Evolutionary conservation across 495 filamentous ascomycete genomes (phyloP), one percentile per base, ranked within the genome.

Genomic region (Podospora pseudopauciseta): DNA sequence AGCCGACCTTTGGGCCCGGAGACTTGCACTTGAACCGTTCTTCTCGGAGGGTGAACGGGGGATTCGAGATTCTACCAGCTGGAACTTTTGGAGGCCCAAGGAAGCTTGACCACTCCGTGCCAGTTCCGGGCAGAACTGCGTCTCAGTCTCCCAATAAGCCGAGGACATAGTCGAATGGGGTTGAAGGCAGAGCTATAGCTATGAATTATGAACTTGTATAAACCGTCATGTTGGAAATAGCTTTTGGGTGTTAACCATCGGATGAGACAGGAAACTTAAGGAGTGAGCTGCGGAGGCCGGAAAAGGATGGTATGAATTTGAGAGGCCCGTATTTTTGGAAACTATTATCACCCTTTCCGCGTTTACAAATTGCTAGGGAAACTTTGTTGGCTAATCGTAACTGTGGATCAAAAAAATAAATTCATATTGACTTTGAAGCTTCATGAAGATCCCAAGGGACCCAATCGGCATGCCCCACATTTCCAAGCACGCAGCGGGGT

Each of bases 51-150:
- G 84, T 89, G 18, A 89, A 89, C 68, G 81, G 83, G 11, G 87
- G 88, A 5, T 89, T 90, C 67, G 84, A 88, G 71, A 79, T 90
- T 54, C 74, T 89, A 0, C 81, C 81, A 30, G 86, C 86, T 18
- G 88, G 88, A 19, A 88, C 85, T 2, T 80, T 82, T 67, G 71
- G 74, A 7, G 39, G 7, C 13, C 39, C 39, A 49, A 49, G 9
- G 9, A 11, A 49, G 39, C 39, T 49, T 49, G 39, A 6, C 39
- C 7, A 49, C 39, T 16, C 39, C 13, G 39, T 5, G 7, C 11
- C 39, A 13, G 15, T 11, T 16, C 39, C 7, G 39, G 39, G 9
- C 5, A 49, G 39, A 49, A 11, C 9, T 11, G 15, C 39, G 39
- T 49, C 39, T 13, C 7, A 49, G 39, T 49, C 39, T 49, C 39